Percentiles rank a stretch among this genome's conserved stretches.
phyloP scores from a whole-genome alignment of 2,329 filamentous ascomycete species.

The Aureobasidium lini region DNA sequence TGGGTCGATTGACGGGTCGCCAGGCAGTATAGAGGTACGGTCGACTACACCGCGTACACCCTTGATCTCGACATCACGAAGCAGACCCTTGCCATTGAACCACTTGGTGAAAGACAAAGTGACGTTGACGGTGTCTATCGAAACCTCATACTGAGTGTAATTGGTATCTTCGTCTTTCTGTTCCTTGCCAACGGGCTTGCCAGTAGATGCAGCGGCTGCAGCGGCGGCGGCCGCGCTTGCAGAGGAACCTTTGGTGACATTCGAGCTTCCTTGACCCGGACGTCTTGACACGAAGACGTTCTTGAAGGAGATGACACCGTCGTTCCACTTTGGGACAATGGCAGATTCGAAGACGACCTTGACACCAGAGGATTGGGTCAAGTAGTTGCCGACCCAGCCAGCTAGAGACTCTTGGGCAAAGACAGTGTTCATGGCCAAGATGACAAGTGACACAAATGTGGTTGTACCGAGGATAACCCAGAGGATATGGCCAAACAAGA shows the following conservation, averaged over 20 bases:
- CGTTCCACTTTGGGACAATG: slow-evolving; percentile 91
- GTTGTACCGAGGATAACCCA: slow-evolving; percentile 97
- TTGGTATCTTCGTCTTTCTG: slow-evolving; percentile 83
- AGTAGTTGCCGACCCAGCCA: slow-evolving; percentile 87
- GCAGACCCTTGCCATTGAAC: slow-evolving; percentile 91
- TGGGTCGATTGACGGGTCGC: slow-evolving; percentile 61
- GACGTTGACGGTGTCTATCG: slow-evolving; percentile 90
- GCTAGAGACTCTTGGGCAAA: slow-evolving; percentile 95
- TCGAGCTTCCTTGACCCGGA: slow-evolving; percentile 71
- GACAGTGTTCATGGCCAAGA: slow-evolving; percentile 89
- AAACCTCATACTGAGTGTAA: slow-evolving; percentile 95
- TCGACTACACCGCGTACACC: slow-evolving; percentile 90
- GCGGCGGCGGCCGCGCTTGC: slow-evolving; percentile 76
- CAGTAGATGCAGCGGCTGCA: slow-evolving; percentile 58
- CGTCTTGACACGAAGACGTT: slow-evolving; percentile 93
- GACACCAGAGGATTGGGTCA: slow-evolving; percentile 86
- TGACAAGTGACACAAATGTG: slow-evolving; percentile 88
- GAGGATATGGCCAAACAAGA: slow-evolving; percentile 83
- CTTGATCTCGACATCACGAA: slow-evolving; percentile 89
- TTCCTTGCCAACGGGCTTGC: slow-evolving; percentile 30
- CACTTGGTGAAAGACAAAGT: slow-evolving; percentile 96
- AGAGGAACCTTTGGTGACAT: slow-evolving; percentile 88
- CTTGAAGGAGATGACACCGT: slow-evolving; percentile 90
- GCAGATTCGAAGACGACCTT: slow-evolving; percentile 96
- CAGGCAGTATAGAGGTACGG: slow-evolving; percentile 68